Conservation (phyloP, 2,329 filamentous ascomycete genomes). For the Stachybotrys chlorohalonatus region DNA sequence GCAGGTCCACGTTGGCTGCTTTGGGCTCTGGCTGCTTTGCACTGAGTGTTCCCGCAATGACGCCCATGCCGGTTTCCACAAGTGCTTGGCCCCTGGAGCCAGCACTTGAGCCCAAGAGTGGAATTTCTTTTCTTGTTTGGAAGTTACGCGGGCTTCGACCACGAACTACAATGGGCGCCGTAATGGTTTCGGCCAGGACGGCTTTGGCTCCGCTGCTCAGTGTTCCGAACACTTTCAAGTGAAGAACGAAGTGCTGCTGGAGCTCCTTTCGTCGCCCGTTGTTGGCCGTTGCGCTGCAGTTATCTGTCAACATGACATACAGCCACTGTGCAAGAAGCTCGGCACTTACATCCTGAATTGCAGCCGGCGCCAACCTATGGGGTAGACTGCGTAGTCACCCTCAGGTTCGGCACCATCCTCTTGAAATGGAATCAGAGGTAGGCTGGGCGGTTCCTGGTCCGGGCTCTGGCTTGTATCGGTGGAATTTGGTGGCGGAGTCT, state of each 20-base stretch:
- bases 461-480: conserved; percentile 53
- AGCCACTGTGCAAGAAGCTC: conserved; percentile 4
- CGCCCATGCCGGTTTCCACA: conserved; percentile 52
- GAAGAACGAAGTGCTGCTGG: conserved; percentile 90
- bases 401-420: conserved; percentile 53
- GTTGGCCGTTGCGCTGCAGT: conserved; percentile 74
- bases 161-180: conserved; percentile 86
- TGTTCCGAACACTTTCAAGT: conserved; percentile 77
- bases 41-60: conserved; percentile 47
- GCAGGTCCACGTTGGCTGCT: conserved; percentile 39
- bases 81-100: conserved; percentile 69
- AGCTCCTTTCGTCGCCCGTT: conserved; percentile 91
- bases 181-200: conserved; percentile 73
- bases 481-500: conserved; percentile 77
- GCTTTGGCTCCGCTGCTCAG: conserved; percentile 76
- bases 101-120: conserved; percentile 68
- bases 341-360: conserved; percentile 71
- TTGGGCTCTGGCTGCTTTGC: conserved; percentile 48
- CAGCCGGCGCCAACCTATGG: conserved; percentile 86
- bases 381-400: conserved; percentile 80
- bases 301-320: too few species aligned
- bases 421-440: conserved; percentile 62
- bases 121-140: conserved; percentile 86
- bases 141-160: conserved; percentile 92
- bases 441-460: conserved; percentile 79